Evolutionary conservation across 768 basidiomycete genomes (phyloP), one percentile per base, ranked within the genome.

Genomic region (Panaeolus cyanescens): DNA sequence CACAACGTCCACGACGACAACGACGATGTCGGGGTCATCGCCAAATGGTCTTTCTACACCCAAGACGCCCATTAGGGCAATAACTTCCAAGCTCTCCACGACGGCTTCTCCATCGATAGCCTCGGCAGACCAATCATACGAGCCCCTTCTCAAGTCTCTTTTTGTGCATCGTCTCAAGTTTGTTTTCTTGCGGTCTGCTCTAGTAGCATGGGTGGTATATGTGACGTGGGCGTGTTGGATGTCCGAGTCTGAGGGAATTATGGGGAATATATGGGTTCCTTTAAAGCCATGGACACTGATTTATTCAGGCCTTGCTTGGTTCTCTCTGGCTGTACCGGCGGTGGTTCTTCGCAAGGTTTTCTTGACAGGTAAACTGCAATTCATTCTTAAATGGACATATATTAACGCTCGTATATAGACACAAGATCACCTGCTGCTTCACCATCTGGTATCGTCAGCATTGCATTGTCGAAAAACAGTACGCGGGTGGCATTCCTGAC

Each of bases 81-180:
- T 83, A 31, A 75, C 77, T 0, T 80, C 81, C 1, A 77, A 72
- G 2, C 71, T 84, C 5, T 64, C 75, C 1, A 74, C 79, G n/a
- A 83, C 83, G 55, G 74, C 85, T 0, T 73, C 87, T 1, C 84
- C 85, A 0, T 74, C 81, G 1, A 73, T 91, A 5, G 87, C 89
- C 0, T 79, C 86, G 0, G 72, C 90, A 1, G 74, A 80, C 5
- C 81, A 86, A 64, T 73, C 79, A 1, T 92, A 86, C 68, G 87
- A 90, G 64, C 89, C 89, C 8, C 80, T 85, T 45, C 83, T 86
- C 1, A 90, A 88, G 67, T 72, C 80, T 2, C 79, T 88, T 5
- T 79, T 92, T 50, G 82, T 79, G 55, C 84, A 85, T 66, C 84
- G 90, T 37, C 82, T 91, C 6, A 74, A 82, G 22, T 77, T 80